Percentiles rank a stretch among this genome's conserved stretches.
Evolutionary conservation across 177 flowering plant species (phyloP).

Genomic region (Vitis hybrid): DNA sequence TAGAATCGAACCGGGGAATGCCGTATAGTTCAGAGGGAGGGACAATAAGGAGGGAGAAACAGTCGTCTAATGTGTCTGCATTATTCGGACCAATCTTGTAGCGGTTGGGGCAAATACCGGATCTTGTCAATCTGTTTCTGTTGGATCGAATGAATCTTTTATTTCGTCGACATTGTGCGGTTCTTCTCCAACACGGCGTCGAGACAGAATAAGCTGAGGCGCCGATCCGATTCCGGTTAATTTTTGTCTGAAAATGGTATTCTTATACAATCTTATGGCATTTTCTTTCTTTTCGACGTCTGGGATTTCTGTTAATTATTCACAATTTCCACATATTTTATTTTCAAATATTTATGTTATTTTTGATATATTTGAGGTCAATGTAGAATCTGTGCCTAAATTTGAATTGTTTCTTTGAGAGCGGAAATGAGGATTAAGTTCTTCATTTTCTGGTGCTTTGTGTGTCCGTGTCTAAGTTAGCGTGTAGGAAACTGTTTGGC

Average conservation of each 20-base stretch:
- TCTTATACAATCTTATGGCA: not conserved
- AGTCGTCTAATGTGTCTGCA: too few relatives aligned
- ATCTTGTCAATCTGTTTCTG: not conserved
- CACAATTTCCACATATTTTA: too few relatives aligned
- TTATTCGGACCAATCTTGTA: too few relatives aligned
- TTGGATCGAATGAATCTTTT: not conserved
- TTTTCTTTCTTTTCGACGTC: slow-evolving; percentile 1
- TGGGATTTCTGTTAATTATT: too few relatives aligned
- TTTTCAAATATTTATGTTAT: not conserved
- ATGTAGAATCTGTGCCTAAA: not conserved
- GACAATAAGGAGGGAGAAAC: too few relatives aligned
- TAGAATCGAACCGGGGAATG: not conserved
- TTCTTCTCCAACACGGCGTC: slow-evolving; percentile 5
- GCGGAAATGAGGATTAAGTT: not conserved
- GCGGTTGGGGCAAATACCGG: not conserved
- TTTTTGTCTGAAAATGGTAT: slow-evolving; percentile 9
- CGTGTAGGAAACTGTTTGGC: too few relatives aligned
- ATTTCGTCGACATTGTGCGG: slow-evolving; percentile 7
- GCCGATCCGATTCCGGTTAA: slow-evolving; percentile 5
- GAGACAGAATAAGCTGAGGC: slow-evolving; percentile 11
- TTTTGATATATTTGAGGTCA: not conserved
- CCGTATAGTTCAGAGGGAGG: not conserved
- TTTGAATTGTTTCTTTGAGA: not conserved
- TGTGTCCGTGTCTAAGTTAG: too few relatives aligned
- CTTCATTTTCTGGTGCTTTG: too few relatives aligned